Base-by-base conservation (phyloP, 2,329 filamentous ascomycete species). In the Penicillium concentricum region DNA sequence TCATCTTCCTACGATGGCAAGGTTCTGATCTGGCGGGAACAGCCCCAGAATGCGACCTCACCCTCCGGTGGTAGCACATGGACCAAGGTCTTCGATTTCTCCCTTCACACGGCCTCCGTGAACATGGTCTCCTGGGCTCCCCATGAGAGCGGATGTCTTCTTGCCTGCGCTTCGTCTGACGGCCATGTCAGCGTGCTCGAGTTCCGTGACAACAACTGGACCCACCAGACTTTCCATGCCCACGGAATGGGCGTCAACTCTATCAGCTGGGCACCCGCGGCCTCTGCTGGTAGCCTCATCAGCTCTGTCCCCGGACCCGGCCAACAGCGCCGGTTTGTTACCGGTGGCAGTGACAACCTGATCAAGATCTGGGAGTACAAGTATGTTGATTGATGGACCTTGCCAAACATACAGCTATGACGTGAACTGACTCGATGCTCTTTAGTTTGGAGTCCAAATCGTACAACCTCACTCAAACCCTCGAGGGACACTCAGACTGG, bases 121-220 rank as follows among this genome's bases (percentile, higher is more conserved):
- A 99, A 99, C 81, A 90, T 95, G 69, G 91, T 99, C 48, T 87
- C 92, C 34, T 99, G 94, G 94, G 90, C 92, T n/a, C 94, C 94
- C 0, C 93, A 97, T 71, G 94, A 97, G 78, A 89, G 89, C 13
- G 94, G 94, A 68, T 97, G 94, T 76, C 84, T 97, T 51, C 87
- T 99, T 52, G 94, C 94, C 54, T 96, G 92, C 75, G 94, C 94
- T 47, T 95, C 90, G 10, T 95, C 90, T 16, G 94, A 99, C 73
- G 94, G 94, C 71, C 89, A 90, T 74, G 92, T 97, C 68, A 91
- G 87, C 66, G 92, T 97, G 4, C 86, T 99, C 70, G 94, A 97
- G 75, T 97, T 99, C 82, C 92, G 93, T 76, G 93, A 97, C 78
- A 95, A 95, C 76, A 88, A 85, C 75, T 96, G 94, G 87, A 88